These are phyloP conservation scores for Pyrrhoderma noxium DNA, from an alignment of 1,284 basidiomycete genomes.

Conservation along the genomic window DNA sequence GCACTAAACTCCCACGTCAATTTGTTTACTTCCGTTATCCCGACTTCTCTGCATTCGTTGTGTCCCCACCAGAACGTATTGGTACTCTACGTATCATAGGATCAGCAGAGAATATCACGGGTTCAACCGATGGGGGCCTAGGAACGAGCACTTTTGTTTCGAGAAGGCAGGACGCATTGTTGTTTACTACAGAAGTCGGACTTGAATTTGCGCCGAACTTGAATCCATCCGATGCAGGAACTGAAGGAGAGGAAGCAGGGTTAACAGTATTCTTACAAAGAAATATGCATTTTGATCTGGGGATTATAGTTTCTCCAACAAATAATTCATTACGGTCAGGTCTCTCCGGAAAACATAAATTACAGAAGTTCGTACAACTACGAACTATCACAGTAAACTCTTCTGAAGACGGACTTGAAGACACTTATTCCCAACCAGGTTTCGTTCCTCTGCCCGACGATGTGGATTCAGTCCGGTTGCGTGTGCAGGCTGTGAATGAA, in stretches of 20 bases:
- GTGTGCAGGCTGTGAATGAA: constrained; percentile 18
- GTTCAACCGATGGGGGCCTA: constrained; percentile 6
- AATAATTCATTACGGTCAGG: neutral
- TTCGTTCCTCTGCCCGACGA: constrained; percentile 4
- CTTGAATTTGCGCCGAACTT: constrained; percentile 12
- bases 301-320: constrained; percentile 6
- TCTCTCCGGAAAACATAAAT: neutral
- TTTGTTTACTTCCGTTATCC: constrained; percentile 28
- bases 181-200: constrained; percentile 16
- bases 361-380: constrained; percentile 14
- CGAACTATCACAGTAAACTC: constrained; percentile 16
- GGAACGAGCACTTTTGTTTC: constrained; percentile 20
- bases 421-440: constrained; percentile 15
- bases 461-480: neutral
- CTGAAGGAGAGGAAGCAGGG: constrained; percentile 20
- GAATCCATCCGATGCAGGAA: neutral
- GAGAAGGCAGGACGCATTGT: constrained; percentile 19
- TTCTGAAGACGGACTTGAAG: constrained; percentile 12
- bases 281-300: constrained; percentile 20
- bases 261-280: constrained; percentile 20
- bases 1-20: constrained; percentile 24
- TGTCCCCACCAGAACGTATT: constrained; percentile 23
- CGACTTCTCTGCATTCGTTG: constrained; percentile 23
- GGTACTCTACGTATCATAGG: constrained; percentile 25
- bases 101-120: constrained; percentile 27